Base-by-base conservation (phyloP, 768 basidiomycete species). In the Rhodotorula taiwanensis region DNA sequence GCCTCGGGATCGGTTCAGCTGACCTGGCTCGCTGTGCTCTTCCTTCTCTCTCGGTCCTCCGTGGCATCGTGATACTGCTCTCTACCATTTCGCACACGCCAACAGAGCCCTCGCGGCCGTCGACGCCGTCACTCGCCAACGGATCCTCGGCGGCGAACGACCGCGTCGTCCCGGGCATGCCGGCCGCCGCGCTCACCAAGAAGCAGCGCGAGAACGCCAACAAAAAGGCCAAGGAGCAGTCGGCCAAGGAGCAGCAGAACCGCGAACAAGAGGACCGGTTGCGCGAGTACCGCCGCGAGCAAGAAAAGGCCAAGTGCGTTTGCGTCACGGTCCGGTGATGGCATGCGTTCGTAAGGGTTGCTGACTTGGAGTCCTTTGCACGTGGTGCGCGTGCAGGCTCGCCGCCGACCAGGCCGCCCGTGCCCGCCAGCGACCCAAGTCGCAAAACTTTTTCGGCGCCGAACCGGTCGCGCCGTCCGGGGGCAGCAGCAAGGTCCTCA, bases 131-230 rank as follows among this genome's bases (percentile, higher is more conserved):
- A 0, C 14, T 25, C 14, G 52, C 52, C 27, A 13, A 50, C 10
- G 28, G 44, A 8, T 34, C 36, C 15, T 43, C 60, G 15, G 34
- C 42, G 7, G 36, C 51, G 18, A 44, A 53, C 2, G 31, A 34
- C 0, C 52, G 57, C 21, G 20, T 49, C 30, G 39, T 67, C 6
- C 61, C 61, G 23, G 66, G 66, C 25, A 34, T 67, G 30, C 42
- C 61, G 25, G 23, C 51, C 13, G 36, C 51, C 4, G 5, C 16
- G 18, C 43, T 55, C 10, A 62, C 66, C 4, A 62, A 62, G 58
- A 67, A 67, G 61, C 65, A 66, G 56, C 59, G 60, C 55, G 65
- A 66, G 56, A 67, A 67, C 54, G 55, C 55, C n/a, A 43, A 43
- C 13, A 62, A 59, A 43, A 62, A 62, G 58, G 53, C 48, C 5